Evolutionary conservation across 164 flowering plant species (phyloP).

Genomic region (Nymphaea colorata): DNA sequence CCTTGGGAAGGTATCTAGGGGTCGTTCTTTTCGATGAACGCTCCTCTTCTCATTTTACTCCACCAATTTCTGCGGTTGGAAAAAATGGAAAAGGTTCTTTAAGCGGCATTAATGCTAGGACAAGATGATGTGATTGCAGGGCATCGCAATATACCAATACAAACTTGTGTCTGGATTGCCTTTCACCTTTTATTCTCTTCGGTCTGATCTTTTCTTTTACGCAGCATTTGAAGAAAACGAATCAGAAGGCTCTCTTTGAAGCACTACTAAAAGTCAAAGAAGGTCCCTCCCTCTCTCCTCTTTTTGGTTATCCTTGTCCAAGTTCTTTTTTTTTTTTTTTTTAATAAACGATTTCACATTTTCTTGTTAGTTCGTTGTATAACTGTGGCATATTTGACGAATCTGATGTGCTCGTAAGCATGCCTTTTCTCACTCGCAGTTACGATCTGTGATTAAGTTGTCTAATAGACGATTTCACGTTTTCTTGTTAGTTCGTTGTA

Average conservation of each 20-base stretch:
- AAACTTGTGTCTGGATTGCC: neutral
- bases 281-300: constrained; percentile 21
- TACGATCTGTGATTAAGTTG: too few species aligned
- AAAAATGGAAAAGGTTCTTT: neutral
- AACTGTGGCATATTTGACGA: too few species aligned
- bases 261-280: constrained; percentile 71
- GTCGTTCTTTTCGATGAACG: neutral
- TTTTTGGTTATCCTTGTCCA: too few species aligned
- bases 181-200: neutral
- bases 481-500: neutral
- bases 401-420: too few species aligned
- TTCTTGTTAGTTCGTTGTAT: neutral
- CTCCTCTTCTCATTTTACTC: neutral
- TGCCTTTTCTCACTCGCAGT: too few species aligned
- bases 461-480: neutral
- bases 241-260: constrained; percentile 58
- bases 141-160: neutral
- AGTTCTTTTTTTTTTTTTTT: neutral
- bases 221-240: constrained; percentile 46
- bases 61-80: neutral
- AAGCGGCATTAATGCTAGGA: neutral
- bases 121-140: neutral
- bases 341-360: neutral
- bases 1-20: constrained; percentile 29
- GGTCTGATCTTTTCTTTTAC: neutral